Conservation (phyloP, 305 asterid species). For the Solanum aculeatissimum region DNA sequence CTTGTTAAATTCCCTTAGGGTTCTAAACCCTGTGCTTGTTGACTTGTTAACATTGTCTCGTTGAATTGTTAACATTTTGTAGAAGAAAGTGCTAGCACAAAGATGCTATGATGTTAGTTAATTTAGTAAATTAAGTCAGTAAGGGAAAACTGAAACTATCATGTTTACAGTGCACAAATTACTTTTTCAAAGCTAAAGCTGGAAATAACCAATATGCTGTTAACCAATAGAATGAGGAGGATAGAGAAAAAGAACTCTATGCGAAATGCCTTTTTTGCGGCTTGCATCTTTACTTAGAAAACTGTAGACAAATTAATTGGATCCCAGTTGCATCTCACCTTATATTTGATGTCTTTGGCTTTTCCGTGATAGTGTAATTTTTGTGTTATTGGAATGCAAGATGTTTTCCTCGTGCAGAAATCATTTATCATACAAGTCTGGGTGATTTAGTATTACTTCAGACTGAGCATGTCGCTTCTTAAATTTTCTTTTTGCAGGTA, state of each 20-base stretch:
- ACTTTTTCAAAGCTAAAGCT: neutral
- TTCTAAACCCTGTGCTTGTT: neutral
- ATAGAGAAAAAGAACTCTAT: neutral
- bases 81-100: neutral
- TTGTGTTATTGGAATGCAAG: neutral
- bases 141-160: neutral
- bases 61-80: neutral
- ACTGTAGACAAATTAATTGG: neutral
- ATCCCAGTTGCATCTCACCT: neutral
- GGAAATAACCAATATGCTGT: neutral
- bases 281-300: neutral
- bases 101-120: neutral
- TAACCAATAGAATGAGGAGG: neutral
- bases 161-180: neutral
- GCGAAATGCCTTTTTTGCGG: neutral
- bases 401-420: neutral
- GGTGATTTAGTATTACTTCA: neutral
- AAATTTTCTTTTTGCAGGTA: constrained; percentile 37
- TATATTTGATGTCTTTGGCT: neutral
- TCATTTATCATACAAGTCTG: neutral
- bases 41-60: neutral
- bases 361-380: neutral
- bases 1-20: neutral
- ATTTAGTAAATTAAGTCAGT: neutral
- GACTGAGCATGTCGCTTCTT: neutral